Base-by-base conservation (phyloP, 768 basidiomycete genomes). In the Trametes cubensis region DNA sequence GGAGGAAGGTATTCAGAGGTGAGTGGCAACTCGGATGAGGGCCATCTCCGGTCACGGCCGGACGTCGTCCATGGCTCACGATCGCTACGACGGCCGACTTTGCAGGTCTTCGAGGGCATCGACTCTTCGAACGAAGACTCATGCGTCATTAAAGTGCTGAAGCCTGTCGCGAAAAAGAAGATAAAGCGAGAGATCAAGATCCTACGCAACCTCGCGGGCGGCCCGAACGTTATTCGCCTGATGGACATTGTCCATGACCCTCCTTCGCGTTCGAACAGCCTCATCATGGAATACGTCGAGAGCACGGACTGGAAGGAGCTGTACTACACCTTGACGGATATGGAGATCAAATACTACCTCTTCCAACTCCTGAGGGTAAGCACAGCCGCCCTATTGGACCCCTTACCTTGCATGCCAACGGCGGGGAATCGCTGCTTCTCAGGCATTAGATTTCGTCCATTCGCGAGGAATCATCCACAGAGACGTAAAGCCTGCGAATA, bases 111-210 rank as follows among this genome's bases (percentile, higher is more conserved):
- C 69, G 93, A 95, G 76, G 95, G 94, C 14, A 85, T 95, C 67
- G 92, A 96, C 72, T 86, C 93, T 63, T 86, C 91, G 49, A 90
- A 90, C 62, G 91, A 94, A 72, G 90, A 92, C 74, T 92, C 94
- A 75, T 94, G 93, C 74, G 94, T 96, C 74, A 95, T 98, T 81
- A 98, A 98, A 76, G 96, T 98, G 28, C 83, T 98, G 68, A 98
- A 98, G 75, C 96, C 96, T 0, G 94, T 98, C 54, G 96, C 97
- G 81, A 96, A 97, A 86, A 97, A 97, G 86, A 98, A 98, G 80
- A 98, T 98, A 78, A 97, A 97, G 79, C 85, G 96, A 62, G 96
- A 98, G 79, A 96, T 98, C 75, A 98, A 98, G 82, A 95, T 98
- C 70, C 78, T 98, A 30, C 94, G 94, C 76, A 97, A 98, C 73